Conservation (phyloP, 768 basidiomycete species). For the Auriscalpium orientale region DNA sequence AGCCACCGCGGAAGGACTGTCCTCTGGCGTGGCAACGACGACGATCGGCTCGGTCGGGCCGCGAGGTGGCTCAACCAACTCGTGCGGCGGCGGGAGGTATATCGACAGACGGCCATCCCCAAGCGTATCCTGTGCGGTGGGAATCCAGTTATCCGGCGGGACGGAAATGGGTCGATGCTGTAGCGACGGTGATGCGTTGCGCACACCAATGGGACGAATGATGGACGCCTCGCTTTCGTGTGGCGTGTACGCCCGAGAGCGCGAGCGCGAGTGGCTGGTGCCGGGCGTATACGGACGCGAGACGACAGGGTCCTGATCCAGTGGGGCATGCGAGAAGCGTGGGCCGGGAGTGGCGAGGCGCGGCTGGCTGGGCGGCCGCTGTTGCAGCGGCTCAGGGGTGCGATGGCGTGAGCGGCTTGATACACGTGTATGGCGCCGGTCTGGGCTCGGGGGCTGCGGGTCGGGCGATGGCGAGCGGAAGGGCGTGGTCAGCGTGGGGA, state of each 20-base stretch:
- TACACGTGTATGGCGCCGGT: neutral
- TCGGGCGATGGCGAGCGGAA: conserved; percentile 1
- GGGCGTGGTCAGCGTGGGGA: conserved; percentile 4
- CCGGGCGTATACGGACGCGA: conserved; percentile 5
- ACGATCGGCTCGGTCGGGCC: conserved; percentile 5
- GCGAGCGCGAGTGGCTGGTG: conserved; percentile 1
- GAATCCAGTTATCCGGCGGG: conserved; percentile 15
- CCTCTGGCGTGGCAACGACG: conserved; percentile 9
- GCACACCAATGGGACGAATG: conserved; percentile 12
- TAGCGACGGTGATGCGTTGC: conserved; percentile 4
- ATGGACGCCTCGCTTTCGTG: conserved; percentile 10
- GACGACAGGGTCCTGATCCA: neutral
- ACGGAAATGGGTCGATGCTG: conserved; percentile 7
- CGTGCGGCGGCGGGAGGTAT: conserved; percentile 13
- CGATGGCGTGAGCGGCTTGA: neutral
- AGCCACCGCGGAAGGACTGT: conserved; percentile 4
- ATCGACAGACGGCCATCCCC: conserved; percentile 14
- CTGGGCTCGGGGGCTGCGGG: neutral
- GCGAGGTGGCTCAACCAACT: conserved; percentile 1
- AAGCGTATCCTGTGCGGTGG: conserved; percentile 5
- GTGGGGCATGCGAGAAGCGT: neutral
- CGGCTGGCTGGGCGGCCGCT: neutral
- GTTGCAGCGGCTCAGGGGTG: neutral
- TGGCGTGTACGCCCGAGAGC: conserved; percentile 11
- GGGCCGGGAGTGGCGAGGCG: neutral